phyloP scores from a whole-genome alignment of 768 basidiomycete genomes.

The Daedalea quercina region DNA sequence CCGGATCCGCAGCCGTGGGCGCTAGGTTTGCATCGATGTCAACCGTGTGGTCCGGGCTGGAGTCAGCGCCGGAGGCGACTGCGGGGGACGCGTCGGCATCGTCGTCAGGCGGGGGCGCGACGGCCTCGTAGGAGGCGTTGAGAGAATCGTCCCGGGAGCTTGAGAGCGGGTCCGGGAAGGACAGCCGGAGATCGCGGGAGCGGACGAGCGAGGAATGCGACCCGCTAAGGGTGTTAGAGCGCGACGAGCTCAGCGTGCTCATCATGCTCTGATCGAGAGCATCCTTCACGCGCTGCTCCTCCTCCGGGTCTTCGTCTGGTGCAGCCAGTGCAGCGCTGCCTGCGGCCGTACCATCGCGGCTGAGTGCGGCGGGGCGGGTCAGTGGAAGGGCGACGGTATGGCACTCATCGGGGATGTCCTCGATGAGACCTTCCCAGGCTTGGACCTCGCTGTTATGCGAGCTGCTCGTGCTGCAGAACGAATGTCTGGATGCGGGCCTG shows the following conservation, averaged over 20 bases:
- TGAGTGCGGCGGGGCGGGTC: not conserved
- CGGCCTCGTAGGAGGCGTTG: constrained; percentile 50
- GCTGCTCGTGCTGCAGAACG: constrained; percentile 64
- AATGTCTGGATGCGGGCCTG: constrained; percentile 56
- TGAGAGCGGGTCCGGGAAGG: constrained; percentile 79
- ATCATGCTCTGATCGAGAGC: constrained; percentile 79
- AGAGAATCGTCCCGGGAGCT: constrained; percentile 57
- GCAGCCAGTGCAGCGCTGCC: constrained; percentile 13
- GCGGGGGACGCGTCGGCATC: constrained; percentile 14
- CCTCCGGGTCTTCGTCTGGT: constrained; percentile 35
- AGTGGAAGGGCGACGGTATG: constrained; percentile 9
- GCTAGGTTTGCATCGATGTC: not conserved
- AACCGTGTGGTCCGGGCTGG: not conserved
- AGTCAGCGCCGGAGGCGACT: constrained; percentile 20
- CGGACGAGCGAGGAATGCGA: constrained; percentile 45
- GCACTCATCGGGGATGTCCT: constrained; percentile 49
- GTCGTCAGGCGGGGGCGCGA: constrained; percentile 29
- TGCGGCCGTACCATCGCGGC: not conserved
- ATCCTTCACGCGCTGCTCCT: constrained; percentile 66
- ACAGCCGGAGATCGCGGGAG: constrained; percentile 67
- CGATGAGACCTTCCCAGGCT: constrained; percentile 73
- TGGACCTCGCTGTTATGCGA: constrained; percentile 65
- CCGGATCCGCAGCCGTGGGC: constrained; percentile 27
- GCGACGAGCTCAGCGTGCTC: constrained; percentile 71
- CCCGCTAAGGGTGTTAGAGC: constrained; percentile 51